Evolutionary conservation across 169 alveolate genomes (phyloP), one percentile per base, ranked within the genome.

Genomic region (Eimeria falciformis): DNA sequence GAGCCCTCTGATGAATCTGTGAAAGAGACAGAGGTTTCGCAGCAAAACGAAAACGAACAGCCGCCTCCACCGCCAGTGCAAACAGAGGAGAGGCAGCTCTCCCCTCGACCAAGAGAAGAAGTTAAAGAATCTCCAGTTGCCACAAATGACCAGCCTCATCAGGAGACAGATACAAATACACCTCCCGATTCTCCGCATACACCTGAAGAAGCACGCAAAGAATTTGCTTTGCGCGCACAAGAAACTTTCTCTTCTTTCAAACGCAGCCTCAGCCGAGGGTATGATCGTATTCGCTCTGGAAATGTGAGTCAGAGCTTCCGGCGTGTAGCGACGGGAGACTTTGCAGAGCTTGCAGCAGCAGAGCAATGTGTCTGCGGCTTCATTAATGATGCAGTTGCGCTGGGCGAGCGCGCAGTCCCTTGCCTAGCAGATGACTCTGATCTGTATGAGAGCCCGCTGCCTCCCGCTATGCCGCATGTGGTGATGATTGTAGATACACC

Each of bases 401-500:
- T 83, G 50, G 45, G 81, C 12, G 91, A 83, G 66, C 29, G 62
- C 40, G 77, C 68, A 21, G 18, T 56, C 37, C 91, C 91, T 2
- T 83, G 91, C 62, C 47, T 56, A 25, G 43, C 25, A 12, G 53
- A 33, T n/a, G n/a, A n/a, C 5, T 9, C 66, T 3, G 68, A 40
- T 1, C 40, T 9, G 25, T 37, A 46, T 6, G 43, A 7, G 33
- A n/a, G n/a, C n/a, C n/a, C n/a, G n/a, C n/a, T n/a, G n/a, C n/a
- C n/a, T n/a, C 17, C 81, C 79, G 45, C 46, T 7, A 33, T 33
- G 40, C 79, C 79, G 11, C 91, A 43, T 0, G 56, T 83, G 0
- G 29, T 40, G 14, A 83, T 83, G 91, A 7, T 56, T 62, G 91
- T 83, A 2, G 45, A 62, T 45, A 83, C 91, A 1, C 91, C 91